Evolutionary conservation across 1,284 basidiomycete genomes (phyloP).

Genomic region (Amylostereum areolatum): DNA sequence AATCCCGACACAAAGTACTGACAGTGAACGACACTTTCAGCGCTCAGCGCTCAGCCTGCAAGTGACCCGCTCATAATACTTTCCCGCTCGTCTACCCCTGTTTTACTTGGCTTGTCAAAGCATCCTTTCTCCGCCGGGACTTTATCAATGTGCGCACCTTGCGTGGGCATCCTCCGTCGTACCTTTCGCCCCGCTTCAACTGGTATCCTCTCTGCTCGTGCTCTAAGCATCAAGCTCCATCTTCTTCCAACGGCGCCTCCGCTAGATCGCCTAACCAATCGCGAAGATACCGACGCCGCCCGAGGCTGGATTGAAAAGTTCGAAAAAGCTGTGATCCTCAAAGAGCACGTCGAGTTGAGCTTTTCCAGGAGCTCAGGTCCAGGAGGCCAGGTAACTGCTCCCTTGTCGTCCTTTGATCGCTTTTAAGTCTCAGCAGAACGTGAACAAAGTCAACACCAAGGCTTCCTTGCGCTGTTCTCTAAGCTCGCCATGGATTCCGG

Average conservation of each 20-base stretch:
- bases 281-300: constrained; percentile 38
- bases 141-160: too few species aligned
- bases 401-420: not conserved
- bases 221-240: too few species aligned
- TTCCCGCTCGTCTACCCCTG: too few species aligned
- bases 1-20: too few species aligned
- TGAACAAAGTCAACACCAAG: constrained; percentile 80
- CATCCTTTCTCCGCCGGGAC: too few species aligned
- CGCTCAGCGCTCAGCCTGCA: too few species aligned
- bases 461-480: constrained; percentile 54
- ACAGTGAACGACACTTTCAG: too few species aligned
- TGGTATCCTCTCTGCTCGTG: too few species aligned
- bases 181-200: too few species aligned
- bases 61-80: too few species aligned
- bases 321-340: constrained; percentile 36
- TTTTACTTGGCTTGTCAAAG: too few species aligned
- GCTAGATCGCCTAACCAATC: constrained; percentile 26
- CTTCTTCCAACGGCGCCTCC: constrained; percentile 30
- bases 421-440: constrained; percentile 45
- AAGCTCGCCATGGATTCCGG: constrained; percentile 59
- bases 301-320: constrained; percentile 48
- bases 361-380: constrained; percentile 76
- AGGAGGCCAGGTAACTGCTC: constrained; percentile 59
- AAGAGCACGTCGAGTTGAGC: constrained; percentile 45
- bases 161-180: too few species aligned